phyloP scores from a whole-genome alignment of 2,329 filamentous ascomycete species.

The Neofusicoccum parvum region DNA sequence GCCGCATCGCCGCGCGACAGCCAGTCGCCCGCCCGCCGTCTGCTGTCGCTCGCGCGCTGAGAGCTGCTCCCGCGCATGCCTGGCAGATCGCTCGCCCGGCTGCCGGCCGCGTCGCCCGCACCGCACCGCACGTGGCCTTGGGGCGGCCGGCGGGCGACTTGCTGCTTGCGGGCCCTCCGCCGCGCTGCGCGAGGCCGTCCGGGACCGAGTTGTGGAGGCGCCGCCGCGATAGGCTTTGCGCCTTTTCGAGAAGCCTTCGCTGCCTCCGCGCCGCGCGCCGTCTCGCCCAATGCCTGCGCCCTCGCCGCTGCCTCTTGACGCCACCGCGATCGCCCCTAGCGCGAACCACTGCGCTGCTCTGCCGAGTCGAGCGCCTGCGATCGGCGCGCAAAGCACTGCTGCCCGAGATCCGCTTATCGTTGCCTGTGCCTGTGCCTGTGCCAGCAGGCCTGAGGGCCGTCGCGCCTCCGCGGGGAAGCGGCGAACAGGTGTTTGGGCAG shows the following conservation, averaged over 20 bases:
- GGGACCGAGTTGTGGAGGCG: conserved; percentile 15
- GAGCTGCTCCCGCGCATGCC: too few species aligned
- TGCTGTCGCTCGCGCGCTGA: too few species aligned
- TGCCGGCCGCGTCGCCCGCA: neutral
- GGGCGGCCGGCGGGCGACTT: neutral
- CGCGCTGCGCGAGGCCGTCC: neutral
- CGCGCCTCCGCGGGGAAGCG: neutral
- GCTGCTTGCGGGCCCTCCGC: neutral
- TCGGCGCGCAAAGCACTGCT: neutral
- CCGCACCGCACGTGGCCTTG: conserved; percentile 5
- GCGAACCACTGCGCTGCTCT: conserved; percentile 14
- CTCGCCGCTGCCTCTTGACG: neutral
- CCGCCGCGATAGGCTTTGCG: neutral
- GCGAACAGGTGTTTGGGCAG: conserved; percentile 8
- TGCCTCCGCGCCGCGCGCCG: neutral
- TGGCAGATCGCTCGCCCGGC: neutral
- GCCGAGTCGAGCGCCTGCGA: neutral
- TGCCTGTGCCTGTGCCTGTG: neutral
- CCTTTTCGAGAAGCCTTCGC: neutral
- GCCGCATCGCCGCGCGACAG: neutral
- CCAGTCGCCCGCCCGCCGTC: neutral
- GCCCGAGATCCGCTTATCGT: neutral
- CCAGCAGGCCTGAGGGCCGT: neutral
- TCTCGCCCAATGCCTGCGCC: neutral
- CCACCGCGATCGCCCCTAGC: conserved; percentile 17